These are phyloP conservation scores for Vigna unguiculata DNA, from an alignment of 306 rosid species.

Conservation along the genomic window DNA sequence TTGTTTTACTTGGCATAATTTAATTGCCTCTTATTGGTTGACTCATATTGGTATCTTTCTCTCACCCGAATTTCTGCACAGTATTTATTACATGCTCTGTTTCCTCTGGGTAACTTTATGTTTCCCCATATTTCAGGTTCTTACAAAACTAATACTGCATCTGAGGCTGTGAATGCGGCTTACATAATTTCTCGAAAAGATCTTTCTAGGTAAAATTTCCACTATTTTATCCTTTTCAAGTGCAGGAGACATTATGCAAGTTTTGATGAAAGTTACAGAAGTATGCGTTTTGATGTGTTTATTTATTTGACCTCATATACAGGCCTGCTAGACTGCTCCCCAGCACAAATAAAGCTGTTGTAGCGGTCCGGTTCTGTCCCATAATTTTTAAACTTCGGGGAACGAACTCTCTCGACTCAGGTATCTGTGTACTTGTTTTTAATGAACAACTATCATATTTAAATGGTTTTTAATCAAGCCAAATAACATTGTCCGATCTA, in stretches of 20 bases:
- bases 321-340: slow-evolving; percentile 97
- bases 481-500: background rate
- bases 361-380: slow-evolving; percentile 89
- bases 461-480: background rate
- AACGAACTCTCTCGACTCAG: slow-evolving; percentile 50
- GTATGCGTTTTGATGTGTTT: slow-evolving; percentile 38
- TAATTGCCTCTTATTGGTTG: slow-evolving; percentile 34
- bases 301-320: slow-evolving; percentile 48
- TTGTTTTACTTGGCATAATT: slow-evolving; percentile 35
- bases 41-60: slow-evolving; percentile 21
- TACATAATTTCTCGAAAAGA: slow-evolving; percentile 86
- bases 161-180: slow-evolving; percentile 73
- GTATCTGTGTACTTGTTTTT: slow-evolving; percentile 50
- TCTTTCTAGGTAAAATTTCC: slow-evolving; percentile 71
- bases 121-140: slow-evolving; percentile 68
- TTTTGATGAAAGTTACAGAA: slow-evolving; percentile 11
- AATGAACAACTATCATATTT: background rate
- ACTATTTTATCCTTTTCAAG: slow-evolving; percentile 13
- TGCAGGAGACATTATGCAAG: slow-evolving; percentile 32
- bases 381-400: slow-evolving; percentile 69
- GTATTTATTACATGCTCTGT: slow-evolving; percentile 20
- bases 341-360: slow-evolving; percentile 82
- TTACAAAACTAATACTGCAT: slow-evolving; percentile 60
- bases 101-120: slow-evolving; percentile 34
- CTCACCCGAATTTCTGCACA: slow-evolving; percentile 23